Percentiles rank a stretch among this genome's conserved stretches.
Conservation (phyloP, 1,139 yeast species). For the Zhuliangozyma parablackwelliae region DNA sequence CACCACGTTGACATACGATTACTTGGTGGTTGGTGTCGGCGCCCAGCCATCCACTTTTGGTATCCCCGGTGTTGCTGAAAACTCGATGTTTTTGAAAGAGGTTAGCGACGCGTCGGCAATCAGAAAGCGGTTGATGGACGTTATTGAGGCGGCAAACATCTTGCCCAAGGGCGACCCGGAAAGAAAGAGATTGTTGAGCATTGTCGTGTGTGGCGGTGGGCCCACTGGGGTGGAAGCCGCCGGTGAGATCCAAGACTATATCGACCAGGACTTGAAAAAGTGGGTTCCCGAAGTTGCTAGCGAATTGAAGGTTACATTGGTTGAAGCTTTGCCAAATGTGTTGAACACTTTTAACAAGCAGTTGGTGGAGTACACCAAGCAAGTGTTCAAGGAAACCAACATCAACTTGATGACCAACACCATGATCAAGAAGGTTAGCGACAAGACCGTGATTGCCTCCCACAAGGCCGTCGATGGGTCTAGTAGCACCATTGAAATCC, state of each 20-base stretch:
- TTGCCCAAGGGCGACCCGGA: conserved; percentile 71
- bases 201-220: conserved; percentile 93
- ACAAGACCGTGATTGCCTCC: conserved; percentile 63
- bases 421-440: conserved; percentile 81
- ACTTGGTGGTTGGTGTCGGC: conserved; percentile 85
- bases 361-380: conserved; percentile 78
- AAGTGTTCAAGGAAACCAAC: conserved; percentile 73
- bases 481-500: conserved; percentile 57
- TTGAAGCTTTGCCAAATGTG: conserved; percentile 90
- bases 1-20: conserved; percentile 61
- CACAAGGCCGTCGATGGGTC: conserved; percentile 45
- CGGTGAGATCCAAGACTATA: conserved; percentile 91
- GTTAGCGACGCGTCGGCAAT: conserved; percentile 77
- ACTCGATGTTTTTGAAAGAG: conserved; percentile 84
- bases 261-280: conserved; percentile 81
- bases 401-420: conserved; percentile 78
- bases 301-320: conserved; percentile 77
- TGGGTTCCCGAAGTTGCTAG: conserved; percentile 85
- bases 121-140: conserved; percentile 71
- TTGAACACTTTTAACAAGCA: conserved; percentile 83
- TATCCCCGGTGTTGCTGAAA: conserved; percentile 87
- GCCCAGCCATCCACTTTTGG: conserved; percentile 91
- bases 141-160: conserved; percentile 78
- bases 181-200: conserved; percentile 73
- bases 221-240: conserved; percentile 97